phyloP scores from a whole-genome alignment of 495 filamentous ascomycete species.

The Ramalina peruviana region DNA sequence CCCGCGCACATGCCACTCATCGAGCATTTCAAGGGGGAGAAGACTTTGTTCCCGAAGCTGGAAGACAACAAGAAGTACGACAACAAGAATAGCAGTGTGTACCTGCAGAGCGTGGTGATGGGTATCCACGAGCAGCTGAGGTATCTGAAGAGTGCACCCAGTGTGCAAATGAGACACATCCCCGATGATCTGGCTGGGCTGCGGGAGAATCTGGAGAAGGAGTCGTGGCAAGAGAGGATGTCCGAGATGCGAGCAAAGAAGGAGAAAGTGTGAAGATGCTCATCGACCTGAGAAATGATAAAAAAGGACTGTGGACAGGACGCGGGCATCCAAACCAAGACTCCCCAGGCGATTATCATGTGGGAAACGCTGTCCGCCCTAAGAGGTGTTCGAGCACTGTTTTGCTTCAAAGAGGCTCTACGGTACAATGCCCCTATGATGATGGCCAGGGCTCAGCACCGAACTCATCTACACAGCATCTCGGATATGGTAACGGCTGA shows the following conservation, averaged over 20 bases:
- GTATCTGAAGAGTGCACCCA: constrained; percentile 73
- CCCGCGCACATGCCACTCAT: constrained; percentile 61
- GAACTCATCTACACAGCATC: too few relatives aligned
- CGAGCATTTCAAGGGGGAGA: constrained; percentile 69
- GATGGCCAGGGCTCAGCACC: too few relatives aligned
- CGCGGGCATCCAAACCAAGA: background rate
- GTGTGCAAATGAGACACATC: constrained; percentile 71
- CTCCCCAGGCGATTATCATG: too few relatives aligned
- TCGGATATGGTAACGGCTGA: too few relatives aligned
- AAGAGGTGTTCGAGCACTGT: too few relatives aligned
- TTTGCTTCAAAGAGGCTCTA: too few relatives aligned
- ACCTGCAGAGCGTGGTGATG: constrained; percentile 58
- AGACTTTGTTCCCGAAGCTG: constrained; percentile 60
- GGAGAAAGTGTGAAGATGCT: constrained; percentile 26
- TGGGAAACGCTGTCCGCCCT: too few relatives aligned
- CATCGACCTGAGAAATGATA: background rate
- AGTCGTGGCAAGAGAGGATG: constrained; percentile 57
- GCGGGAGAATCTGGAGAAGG: constrained; percentile 65
- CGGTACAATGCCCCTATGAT: too few relatives aligned
- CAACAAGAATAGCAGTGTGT: constrained; percentile 67
- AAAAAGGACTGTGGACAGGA: background rate
- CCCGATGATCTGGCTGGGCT: constrained; percentile 62
- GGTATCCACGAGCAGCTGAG: constrained; percentile 73
- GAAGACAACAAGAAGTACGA: constrained; percentile 52
- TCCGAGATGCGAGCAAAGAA: constrained; percentile 41